Evolutionary conservation across 176 grass and related monocot genomes (phyloP).

Genomic region (Triticum monococcum): DNA sequence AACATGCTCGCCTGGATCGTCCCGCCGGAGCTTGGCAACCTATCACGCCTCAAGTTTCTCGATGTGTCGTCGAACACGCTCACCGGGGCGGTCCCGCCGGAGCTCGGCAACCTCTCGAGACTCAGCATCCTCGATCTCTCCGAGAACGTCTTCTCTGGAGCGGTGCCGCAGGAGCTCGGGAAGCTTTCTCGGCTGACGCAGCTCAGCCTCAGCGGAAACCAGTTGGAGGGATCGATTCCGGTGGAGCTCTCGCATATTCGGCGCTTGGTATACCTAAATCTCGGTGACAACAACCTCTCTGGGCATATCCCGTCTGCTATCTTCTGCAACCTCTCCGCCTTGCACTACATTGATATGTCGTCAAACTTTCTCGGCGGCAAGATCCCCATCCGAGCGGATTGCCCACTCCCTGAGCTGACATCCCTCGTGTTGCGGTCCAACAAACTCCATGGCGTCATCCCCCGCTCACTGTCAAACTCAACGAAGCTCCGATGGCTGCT

Average conservation of each 20-base stretch:
- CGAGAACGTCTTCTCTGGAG: too few species aligned
- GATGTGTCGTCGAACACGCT: too few species aligned
- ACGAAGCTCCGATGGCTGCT: conserved; percentile 79
- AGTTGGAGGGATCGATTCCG: conserved; percentile 54
- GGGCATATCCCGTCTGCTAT: conserved; percentile 54
- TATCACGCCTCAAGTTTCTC: too few species aligned
- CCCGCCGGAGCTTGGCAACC: too few species aligned
- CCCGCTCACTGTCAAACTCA: conserved; percentile 66
- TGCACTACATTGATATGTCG: conserved; percentile 74
- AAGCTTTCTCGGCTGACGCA: conserved; percentile 26
- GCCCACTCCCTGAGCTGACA: conserved; percentile 47
- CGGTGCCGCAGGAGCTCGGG: too few species aligned
- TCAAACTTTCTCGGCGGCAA: conserved; percentile 60
- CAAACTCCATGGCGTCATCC: conserved; percentile 59
- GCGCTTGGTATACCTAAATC: conserved; percentile 55
- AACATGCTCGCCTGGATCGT: too few species aligned
- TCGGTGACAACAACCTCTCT: conserved; percentile 60
- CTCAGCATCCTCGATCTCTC: too few species aligned
- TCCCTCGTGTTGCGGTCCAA: conserved; percentile 84
- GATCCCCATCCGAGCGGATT: conserved; percentile 56
- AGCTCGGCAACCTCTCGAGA: too few species aligned
- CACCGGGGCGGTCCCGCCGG: too few species aligned
- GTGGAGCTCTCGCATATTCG: conserved; percentile 46
- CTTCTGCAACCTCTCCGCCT: conserved; percentile 64
- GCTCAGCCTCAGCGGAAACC: conserved; percentile 59